Base-by-base conservation (phyloP, 108 stramenopile species). In the Ochromonas danica region DNA sequence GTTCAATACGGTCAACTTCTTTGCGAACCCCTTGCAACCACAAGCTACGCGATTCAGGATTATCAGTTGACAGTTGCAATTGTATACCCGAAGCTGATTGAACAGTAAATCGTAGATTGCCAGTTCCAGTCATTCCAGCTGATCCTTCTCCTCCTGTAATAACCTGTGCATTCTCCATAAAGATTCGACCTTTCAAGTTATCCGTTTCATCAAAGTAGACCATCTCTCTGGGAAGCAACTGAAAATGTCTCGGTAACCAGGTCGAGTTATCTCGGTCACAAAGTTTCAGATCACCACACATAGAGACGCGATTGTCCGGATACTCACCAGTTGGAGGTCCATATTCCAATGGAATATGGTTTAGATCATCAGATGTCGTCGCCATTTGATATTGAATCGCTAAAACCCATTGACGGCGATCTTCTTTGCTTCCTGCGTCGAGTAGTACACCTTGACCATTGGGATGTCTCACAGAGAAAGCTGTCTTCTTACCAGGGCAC, bases 361-460 rank as follows among this genome's bases (percentile, higher is more conserved):
- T 67, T 3, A 67, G 10, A 36, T 67, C 63, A 10, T 3, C 3
- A 6, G 63, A 67, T 6, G 6, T 67, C 30, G 25, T 22, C 35
- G 63, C 63, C 31, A 67, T 6, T 36, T 67, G 63, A 36, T 67
- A 67, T 36, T 67, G 63, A 31, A 67, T 67, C 10, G 30, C 63
- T 6, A 67, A 31, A 28, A 67, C 63, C 63, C 63, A 67, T 31
- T 33, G 33, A 10, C 63, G 17, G 3, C 63, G 17, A 6, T 3
- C 25, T 35, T 67, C 35, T 36, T 67, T 28, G 31, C 25, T 25
- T 10, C 35, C 63, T 10, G 63, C 63, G 31, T 36, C 35, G 30
- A 67, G 31, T 10, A 67, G 31, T 36, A 67, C 6, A 67, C 35
- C 35, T 6, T 6, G 3, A 25, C 63, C 63, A 28, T 28, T 6